Evolutionary conservation across 257 asterid genomes (phyloP), one percentile per base, ranked within the genome.

Genomic region (Solanum chiquidenum): DNA sequence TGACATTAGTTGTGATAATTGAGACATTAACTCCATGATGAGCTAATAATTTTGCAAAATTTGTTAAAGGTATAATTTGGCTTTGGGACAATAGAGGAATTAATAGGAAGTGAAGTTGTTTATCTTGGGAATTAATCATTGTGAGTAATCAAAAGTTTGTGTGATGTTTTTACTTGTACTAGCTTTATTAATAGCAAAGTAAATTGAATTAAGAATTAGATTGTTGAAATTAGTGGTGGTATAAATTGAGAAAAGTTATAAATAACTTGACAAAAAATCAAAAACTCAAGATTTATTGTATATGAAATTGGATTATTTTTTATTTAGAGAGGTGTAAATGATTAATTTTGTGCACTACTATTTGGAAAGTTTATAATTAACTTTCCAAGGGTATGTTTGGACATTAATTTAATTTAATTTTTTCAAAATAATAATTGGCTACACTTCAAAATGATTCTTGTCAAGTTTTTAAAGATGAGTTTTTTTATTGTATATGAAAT

Each of bases 21-120:
- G 94, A 91, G 74, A 94, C 93, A 3, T 42, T 33, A 4, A 88
- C 85, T 71, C 93, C 94, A 16, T 76, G 91, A n/a, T 49, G 74
- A 13, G 93, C 94, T 9, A 94, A 91, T 14, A 88, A 12, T 55
- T 90, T 91, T 5, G 95, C 94, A 55, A 93, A 90, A 83, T 94
- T 94, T 14, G 92, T 91, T 79, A 94, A 88, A 27, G 96, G 96
- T 29, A 94, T 93, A 0, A 94, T 92, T 40, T 94, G 96, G 91
- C 95, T 91, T 87, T 92, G 95, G 37, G 95, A 87, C 95, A 94
- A 87, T 12, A 94, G 60, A 2, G 95, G 95, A 52, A 94, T 83
- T 20, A 94, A 89, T 27, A 94, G 92, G 90, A 94, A 91, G 52
- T 93, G 95, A 37, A 91, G 94, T 1, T 80, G 83, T 33, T 86